These are phyloP conservation scores for Plasmodium sp. DNA, from an alignment of 169 alveolate species.

Conservation along the genomic window DNA sequence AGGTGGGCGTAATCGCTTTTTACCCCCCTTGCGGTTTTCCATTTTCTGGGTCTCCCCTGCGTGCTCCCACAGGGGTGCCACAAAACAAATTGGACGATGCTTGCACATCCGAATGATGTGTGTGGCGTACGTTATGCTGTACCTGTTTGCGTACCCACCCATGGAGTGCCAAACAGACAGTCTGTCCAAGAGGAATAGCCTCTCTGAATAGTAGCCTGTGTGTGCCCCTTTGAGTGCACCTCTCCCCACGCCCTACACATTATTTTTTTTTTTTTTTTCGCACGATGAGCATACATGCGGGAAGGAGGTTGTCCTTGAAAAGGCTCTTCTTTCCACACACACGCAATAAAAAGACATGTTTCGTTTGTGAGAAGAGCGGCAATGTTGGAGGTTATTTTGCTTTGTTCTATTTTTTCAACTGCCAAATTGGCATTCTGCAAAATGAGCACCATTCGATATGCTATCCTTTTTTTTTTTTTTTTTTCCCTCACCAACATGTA, in stretches of 20 bases:
- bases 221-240: background rate
- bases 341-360: background rate
- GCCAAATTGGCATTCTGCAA: background rate
- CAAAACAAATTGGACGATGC: background rate
- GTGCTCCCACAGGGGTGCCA: background rate
- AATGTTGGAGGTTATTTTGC: background rate
- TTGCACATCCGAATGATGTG: background rate
- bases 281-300: background rate
- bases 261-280: background rate
- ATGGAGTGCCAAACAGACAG: background rate
- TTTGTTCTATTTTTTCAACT: background rate
- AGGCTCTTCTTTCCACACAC: background rate
- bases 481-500: background rate
- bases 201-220: background rate
- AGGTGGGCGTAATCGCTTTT: background rate
- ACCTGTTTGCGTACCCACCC: background rate
- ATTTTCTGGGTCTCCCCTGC: background rate
- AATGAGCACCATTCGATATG: background rate
- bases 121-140: background rate
- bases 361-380: background rate
- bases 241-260: background rate
- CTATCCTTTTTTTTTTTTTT: background rate
- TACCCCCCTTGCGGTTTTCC: background rate
- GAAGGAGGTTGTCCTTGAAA: background rate
- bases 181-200: background rate